A percentile compares a stretch with the other conserved stretches of the same genome.
phyloP scores from a whole-genome alignment of 495 filamentous ascomycete genomes.

The Talaromyces nanjingensis region DNA sequence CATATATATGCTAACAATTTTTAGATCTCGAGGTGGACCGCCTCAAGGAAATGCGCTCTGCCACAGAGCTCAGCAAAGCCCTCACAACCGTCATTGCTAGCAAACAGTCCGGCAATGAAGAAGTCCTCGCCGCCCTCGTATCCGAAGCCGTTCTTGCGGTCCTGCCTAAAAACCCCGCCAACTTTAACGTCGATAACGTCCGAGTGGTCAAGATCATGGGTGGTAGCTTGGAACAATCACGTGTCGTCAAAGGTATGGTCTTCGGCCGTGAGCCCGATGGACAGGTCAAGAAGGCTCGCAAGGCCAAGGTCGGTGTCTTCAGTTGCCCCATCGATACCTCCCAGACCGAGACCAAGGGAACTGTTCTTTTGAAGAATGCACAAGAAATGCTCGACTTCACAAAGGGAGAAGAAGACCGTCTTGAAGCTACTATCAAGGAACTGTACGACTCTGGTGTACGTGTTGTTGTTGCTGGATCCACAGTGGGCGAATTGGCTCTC shows the following conservation, averaged over 20 bases:
- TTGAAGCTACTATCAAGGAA: conserved; percentile 89
- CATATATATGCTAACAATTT: neutral
- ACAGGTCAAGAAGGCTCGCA: conserved; percentile 76
- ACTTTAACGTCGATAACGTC: conserved; percentile 99
- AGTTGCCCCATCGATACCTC: conserved; percentile 92
- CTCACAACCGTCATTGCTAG: conserved; percentile 91
- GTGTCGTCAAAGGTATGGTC: conserved; percentile 97
- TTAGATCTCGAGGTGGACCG: conserved; percentile 84
- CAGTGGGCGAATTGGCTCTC: conserved; percentile 88
- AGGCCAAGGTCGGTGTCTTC: conserved; percentile 95
- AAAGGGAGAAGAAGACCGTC: conserved; percentile 88
- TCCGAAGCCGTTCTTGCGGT: conserved; percentile 92
- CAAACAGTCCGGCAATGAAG: conserved; percentile 92
- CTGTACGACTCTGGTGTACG: conserved; percentile 87
- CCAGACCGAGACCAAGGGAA: conserved; percentile 99
- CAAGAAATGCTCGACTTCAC: conserved; percentile 99
- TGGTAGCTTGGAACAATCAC: conserved; percentile 84
- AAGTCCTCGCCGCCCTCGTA: conserved; percentile 76
- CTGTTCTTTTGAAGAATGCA: conserved; percentile 93
- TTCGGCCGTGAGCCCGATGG: conserved; percentile 91
- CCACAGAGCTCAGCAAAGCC: conserved; percentile 84
- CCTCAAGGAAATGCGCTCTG: conserved; percentile 72
- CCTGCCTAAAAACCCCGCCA: conserved; percentile 90
- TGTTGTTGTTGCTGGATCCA: conserved; percentile 84
- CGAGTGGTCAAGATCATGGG: conserved; percentile 99